Base-by-base conservation (phyloP, 768 basidiomycete genomes). In the Leccinum aurantiacum region DNA sequence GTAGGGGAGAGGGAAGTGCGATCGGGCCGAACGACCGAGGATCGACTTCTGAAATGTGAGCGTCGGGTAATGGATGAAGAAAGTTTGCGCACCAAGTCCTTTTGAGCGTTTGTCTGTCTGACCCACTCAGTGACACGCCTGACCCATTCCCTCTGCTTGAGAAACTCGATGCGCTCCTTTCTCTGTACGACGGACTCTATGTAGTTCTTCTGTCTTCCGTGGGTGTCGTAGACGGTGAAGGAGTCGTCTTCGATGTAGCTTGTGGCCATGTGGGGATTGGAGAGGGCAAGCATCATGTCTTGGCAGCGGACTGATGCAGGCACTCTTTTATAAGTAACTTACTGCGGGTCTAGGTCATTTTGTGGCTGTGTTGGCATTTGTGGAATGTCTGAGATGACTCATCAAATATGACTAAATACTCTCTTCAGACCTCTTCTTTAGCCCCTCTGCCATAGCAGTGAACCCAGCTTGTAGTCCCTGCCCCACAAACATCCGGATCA, bases 381-480 rank as follows among this genome's bases (percentile, higher is more conserved):
- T 65, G 59, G 48, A 47, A 41, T 67, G 70, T 71, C 67, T 67
- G 31, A 17, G 50, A 25, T 52, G 50, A n/a, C 17, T 52, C 13
- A 37, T 35, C 19, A 9, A 14, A 48, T 4, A 2, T 15, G 22
- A 48, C 47, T 48, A 22, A 48, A 10, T 52, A 24, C 13, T 10
- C 48, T 61, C 63, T 67, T 89, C 87, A 1, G 81, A 76, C 44
- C 79, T 71, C 56, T 65, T 66, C 71, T 89, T 88, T 65, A 90
- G 71, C 0, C 77, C 82, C 52, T 83, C 79, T 0, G 82, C 86
- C 76, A 85, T 83, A 1, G 82, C 86, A 8, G 68, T 62, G 52
- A 86, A 84, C 0, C 80, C 83, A 53, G 69, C 46, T 27, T 69
- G 68, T 53, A 89, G 67, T 47, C 80, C 78, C 14, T 65, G 60